phyloP scores from a whole-genome alignment of 2,329 filamentous ascomycete species.

The Neofusicoccum umdonicola region DNA sequence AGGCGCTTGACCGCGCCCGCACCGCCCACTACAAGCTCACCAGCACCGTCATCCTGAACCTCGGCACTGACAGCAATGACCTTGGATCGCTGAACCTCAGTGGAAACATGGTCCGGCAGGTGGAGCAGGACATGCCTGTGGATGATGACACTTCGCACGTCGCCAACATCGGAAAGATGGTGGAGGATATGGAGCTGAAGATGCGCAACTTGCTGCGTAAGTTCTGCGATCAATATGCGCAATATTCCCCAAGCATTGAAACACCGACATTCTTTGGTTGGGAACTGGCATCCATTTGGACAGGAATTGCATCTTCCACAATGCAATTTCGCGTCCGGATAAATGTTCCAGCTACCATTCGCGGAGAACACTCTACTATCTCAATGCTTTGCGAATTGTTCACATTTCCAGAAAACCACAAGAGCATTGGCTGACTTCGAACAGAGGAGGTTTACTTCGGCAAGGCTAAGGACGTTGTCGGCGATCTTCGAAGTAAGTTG shows the following conservation, averaged over 20 bases:
- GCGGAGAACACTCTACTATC: too few relatives aligned
- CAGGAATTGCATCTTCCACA: too few relatives aligned
- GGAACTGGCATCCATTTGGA: too few relatives aligned
- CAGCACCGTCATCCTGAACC: conserved; percentile 88
- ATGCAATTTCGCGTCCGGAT: too few relatives aligned
- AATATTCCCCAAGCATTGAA: not conserved
- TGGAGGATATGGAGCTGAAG: conserved; percentile 99
- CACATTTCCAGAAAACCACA: not conserved
- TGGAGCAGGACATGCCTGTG: conserved; percentile 86
- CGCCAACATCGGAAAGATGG: conserved; percentile 85
- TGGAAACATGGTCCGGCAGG: conserved; percentile 96
- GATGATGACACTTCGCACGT: conserved; percentile 92
- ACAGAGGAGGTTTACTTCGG: conserved; percentile 94
- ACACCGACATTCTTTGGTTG: too few relatives aligned
- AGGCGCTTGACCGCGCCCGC: conserved; percentile 87
- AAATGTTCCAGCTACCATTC: too few relatives aligned
- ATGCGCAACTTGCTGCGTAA: conserved; percentile 81
- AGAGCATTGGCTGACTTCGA: conserved; percentile 23
- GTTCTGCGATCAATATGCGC: not conserved
- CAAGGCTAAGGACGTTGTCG: conserved; percentile 97
- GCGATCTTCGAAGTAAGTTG: conserved; percentile 76
- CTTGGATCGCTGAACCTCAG: conserved; percentile 88
- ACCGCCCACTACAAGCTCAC: conserved; percentile 97
- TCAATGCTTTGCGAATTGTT: too few relatives aligned
- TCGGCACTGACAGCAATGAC: conserved; percentile 69